These are phyloP conservation scores for Hypoxylon sp. DNA, from an alignment of 2,329 filamentous ascomycete species.

Conservation along the genomic window DNA sequence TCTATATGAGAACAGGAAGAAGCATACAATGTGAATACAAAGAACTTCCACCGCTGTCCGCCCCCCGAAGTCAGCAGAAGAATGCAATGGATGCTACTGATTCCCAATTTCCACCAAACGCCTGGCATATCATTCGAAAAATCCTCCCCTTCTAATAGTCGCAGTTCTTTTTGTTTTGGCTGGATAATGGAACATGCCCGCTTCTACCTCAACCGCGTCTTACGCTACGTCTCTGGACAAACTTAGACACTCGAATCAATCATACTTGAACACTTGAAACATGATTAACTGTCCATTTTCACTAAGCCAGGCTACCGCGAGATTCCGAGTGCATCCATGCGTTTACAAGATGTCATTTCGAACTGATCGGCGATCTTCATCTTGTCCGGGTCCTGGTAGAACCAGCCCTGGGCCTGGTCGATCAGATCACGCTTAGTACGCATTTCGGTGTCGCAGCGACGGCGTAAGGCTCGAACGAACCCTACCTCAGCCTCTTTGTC, in stretches of 20 bases:
- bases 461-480: conserved; percentile 76
- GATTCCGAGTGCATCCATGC: conserved; percentile 64
- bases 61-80: not conserved
- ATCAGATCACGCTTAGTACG: conserved; percentile 75
- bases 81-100: conserved; percentile 19
- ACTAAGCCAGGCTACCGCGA: conserved; percentile 45
- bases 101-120: conserved; percentile 13
- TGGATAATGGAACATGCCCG: not conserved
- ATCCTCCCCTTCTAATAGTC: not conserved
- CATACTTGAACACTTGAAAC: conserved; percentile 1
- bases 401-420: conserved; percentile 89
- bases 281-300: not conserved
- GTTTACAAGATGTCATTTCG: conserved; percentile 68
- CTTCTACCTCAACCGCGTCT: not conserved
- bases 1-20: conserved; percentile 9
- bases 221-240: conserved; percentile 2
- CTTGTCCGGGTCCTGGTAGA: conserved; percentile 84
- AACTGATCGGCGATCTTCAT: conserved; percentile 76
- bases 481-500: conserved; percentile 83
- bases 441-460: conserved; percentile 82
- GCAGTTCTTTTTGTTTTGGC: conserved; percentile 10
- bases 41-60: not conserved
- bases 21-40: conserved; percentile 18
- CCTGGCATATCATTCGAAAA: conserved; percentile 18
- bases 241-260: not conserved